Evolutionary conservation across 306 rosid species (phyloP), one percentile per base, ranked within the genome.

Genomic region (Astragalus glycyphyllos): DNA sequence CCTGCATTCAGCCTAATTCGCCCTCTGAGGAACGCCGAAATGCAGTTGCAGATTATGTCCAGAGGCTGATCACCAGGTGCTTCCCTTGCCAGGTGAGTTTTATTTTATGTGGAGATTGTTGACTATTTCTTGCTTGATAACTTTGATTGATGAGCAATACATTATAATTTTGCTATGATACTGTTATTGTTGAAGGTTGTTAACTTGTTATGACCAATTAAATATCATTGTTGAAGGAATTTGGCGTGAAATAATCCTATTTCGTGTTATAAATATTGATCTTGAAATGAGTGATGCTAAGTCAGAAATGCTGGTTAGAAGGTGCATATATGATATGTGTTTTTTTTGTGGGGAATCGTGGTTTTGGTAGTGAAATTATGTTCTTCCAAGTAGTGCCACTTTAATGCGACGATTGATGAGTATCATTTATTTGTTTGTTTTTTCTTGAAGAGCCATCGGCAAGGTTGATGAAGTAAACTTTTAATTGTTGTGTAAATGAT

Each of bases 1-100:
- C 90, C 74, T 77, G 96, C 88, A 95, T 95, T 85, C 96, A 91
- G 91, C 99, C 99, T 73, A 95, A 89, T 76, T 58, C 76, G 3
- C 92, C 96, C 61, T 91, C 99, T 0, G 99, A 91, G 79, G 86
- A 76, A 14, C 93, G 90, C 41, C 63, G 99, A 38, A 86, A 85
- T 85, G 93, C 96, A 0, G 97, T 95, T 16, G 97, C 97, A 0
- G 84, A 82, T 71, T 91, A 95, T 74, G 96, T 95, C 74, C 90
- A 88, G 83, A 79, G 86, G 76, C 78, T 91, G 74, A 85, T 95
- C 67, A 76, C 49, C 69, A 86, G 82, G 72, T 95, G 99, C 87
- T 91, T 91, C 68, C 89, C 97, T 12, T 95, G 97, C 77, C 82
- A 91, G 99, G 99, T 95, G 3, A 8, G 86, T 76, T 23, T 71